A percentile compares a stretch with the other conserved stretches of the same genome.
Evolutionary conservation across 2,329 filamentous ascomycete genomes (phyloP).

Genomic region (Fusarium virguliforme): DNA sequence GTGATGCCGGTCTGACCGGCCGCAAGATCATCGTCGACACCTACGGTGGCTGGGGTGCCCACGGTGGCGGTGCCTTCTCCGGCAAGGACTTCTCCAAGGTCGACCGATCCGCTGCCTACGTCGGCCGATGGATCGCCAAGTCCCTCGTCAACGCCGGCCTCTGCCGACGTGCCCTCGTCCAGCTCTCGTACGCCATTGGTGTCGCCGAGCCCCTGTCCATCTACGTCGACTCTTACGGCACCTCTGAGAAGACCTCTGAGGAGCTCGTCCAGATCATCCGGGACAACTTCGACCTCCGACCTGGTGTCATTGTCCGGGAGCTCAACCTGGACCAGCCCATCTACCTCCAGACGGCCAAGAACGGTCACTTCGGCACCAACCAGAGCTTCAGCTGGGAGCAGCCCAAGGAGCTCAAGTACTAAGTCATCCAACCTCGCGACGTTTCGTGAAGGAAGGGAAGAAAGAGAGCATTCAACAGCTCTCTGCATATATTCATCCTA

Average conservation of each 20-base stretch:
- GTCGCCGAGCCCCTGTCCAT: constrained; percentile 97
- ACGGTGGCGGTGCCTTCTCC: constrained; percentile 99
- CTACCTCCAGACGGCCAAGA: constrained; percentile 99
- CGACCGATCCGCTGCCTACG: constrained; percentile 97
- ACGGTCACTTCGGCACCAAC: constrained; percentile 98
- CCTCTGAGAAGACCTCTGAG: constrained; percentile 88
- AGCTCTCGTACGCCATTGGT: constrained; percentile 99
- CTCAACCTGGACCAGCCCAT: constrained; percentile 95
- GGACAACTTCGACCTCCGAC: constrained; percentile 97
- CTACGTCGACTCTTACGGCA: constrained; percentile 98
- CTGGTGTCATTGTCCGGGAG: constrained; percentile 98
- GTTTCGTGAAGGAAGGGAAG: constrained; percentile 39
- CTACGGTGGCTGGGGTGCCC: constrained; percentile 99
- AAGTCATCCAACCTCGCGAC: constrained; percentile 61
- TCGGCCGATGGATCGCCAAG: constrained; percentile 99
- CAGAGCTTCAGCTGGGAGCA: constrained; percentile 98
- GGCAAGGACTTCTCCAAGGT: constrained; percentile 99
- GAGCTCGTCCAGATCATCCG: constrained; percentile 96
- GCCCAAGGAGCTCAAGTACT: constrained; percentile 94
- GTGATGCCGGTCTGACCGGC: constrained; percentile 97
- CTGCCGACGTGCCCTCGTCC: constrained; percentile 92
- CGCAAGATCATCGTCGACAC: constrained; percentile 99
- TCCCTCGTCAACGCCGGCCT: constrained; percentile 92
- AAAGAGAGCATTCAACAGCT: constrained; percentile 62
- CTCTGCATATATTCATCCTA: constrained; percentile 55